Base-by-base conservation (phyloP, 2,329 filamentous ascomycete species). In the Colletotrichum sp. region DNA sequence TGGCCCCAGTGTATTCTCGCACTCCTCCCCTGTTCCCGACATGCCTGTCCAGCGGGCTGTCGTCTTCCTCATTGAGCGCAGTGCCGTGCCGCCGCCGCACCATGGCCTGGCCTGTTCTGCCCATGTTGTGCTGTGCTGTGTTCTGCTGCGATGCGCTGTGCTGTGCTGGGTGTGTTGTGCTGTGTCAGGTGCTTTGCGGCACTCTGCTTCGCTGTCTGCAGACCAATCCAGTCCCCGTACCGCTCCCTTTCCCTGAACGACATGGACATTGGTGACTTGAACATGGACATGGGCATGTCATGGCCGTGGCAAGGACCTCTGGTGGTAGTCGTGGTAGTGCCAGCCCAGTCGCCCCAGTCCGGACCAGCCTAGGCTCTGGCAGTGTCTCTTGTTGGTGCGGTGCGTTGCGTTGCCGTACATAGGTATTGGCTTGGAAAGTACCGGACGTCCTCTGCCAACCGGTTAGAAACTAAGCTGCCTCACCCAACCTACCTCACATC, bases 51-150 rank as follows among this genome's bases (percentile, higher is more conserved):
- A 25, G 61, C 61, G 16, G 61, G n/a, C 34, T 27, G 60, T 32
- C 43, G 66, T 74, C 58, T 68, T 74, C 66, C 58, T n/a, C 52
- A 43, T 68, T 48, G 65, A 67, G 48, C 65, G 65, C 71, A 56
- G 60, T 39, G 61, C 39, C 34, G 39, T 73, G 56, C 69, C 43
- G 52, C 55, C 66, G 48, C 71, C 61, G 43, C 36, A 60, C 67
- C 34, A 52, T 43, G 67, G 43, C 71, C 16, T 67, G 32, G 27
- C 58, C 25, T 28, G 48, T 22, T 34, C 39, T 58, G 62, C 36
- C 62, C 16, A 48, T 71, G 71, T 39, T 55, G 68, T 71, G 60
- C 62, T 58, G 70, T 56, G 55, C 36, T 32, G 32, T 61, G 55
- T 18, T 62, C 27, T 48, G 52, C 32, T 71, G 66, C 25, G 55